Base-by-base conservation (phyloP, 192 early-diverging fungal genomes). In the Rhizophlyctis rosea region DNA sequence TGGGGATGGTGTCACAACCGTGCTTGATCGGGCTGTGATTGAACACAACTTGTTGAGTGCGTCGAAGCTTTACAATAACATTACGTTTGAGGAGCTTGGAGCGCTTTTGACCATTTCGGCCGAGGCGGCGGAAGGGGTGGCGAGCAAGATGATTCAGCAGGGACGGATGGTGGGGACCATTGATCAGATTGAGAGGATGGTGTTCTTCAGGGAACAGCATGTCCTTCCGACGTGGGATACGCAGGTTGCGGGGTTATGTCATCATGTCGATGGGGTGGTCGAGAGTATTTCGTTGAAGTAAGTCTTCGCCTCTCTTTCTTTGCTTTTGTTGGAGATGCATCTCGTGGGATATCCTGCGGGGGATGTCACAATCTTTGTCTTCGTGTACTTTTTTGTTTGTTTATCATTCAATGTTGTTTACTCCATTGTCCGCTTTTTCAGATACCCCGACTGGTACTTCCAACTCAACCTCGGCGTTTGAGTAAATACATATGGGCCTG, bases 11-110 rank as follows among this genome's bases (percentile, higher is more conserved):
- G n/a, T n/a, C n/a, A 87, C 84, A 24, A 92, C 90, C 5, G 90
- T 93, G 1, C 79, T 98, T 21, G 92, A 91, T 68, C 81, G 90
- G 1, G 96, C 94, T 5, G 92, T 98, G 25, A 93, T 91, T 39
- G 93, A 98, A 73, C 96, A 98, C 76, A 98, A 98, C 69, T 66
- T 86, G 23, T 78, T 96, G 47, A 84, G 92, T 16, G 87, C 92
- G 1, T 90, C 90, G 61, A 89, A 88, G 62, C 82, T 98, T 50
- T 98, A 98, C 73, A 87, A 91, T 62, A 93, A 91, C 68, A 96
- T 98, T 47, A 81, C 81, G 32, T 94, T 98, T 67, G 85, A 83
- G 36, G 90, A 96, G 67, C 79, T 98, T 28, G 91, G 88, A 2
- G 77, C 74, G 3, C 69, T 92, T 56, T 70, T 98, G 21, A 88